Percentiles rank a stretch among this genome's conserved stretches.
Conservation (phyloP, 2,329 filamentous ascomycete species). For the Aspergillus transmontanensis region DNA sequence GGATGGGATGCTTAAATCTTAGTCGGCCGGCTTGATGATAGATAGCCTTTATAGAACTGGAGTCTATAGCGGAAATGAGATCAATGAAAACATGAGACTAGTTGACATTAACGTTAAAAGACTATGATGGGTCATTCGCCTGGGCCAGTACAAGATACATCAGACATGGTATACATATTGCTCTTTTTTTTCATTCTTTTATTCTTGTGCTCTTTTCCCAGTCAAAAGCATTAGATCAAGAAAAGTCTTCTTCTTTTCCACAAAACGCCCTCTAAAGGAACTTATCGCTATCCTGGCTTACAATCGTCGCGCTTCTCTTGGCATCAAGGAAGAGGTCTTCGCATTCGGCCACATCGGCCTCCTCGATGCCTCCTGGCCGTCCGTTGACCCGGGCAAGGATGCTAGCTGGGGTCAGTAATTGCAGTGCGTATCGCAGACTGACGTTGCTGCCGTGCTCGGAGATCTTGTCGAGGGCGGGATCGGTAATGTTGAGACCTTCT, state of each 20-base stretch:
- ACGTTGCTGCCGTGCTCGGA: constrained; percentile 84
- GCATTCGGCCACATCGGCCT: constrained; percentile 77
- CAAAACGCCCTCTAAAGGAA: constrained; percentile 56
- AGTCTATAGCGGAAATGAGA: constrained; percentile 4
- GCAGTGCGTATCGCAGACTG: constrained; percentile 88
- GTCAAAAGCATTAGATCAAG: constrained; percentile 5
- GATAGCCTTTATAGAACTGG: neutral
- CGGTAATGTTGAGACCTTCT: constrained; percentile 76
- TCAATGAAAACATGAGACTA: neutral
- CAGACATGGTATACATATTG: constrained; percentile 26
- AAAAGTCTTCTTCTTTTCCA: constrained; percentile 17
- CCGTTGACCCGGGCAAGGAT: constrained; percentile 87
- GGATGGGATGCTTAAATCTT: neutral
- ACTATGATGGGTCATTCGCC: constrained; percentile 17
- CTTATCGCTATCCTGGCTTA: constrained; percentile 64
- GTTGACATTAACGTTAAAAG: constrained; percentile 23
- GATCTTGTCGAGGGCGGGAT: constrained; percentile 83
- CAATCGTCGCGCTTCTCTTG: constrained; percentile 72
- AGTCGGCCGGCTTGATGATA: neutral
- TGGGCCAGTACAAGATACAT: constrained; percentile 20
- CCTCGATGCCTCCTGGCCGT: constrained; percentile 69
- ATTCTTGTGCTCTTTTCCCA: constrained; percentile 3
- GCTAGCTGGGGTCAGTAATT: constrained; percentile 84
- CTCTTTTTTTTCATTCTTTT: constrained; percentile 5
- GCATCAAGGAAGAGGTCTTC: constrained; percentile 84